These are phyloP conservation scores for Ophiostoma sp. DNA, from an alignment of 2,329 filamentous ascomycete genomes.

Conservation along the genomic window DNA sequence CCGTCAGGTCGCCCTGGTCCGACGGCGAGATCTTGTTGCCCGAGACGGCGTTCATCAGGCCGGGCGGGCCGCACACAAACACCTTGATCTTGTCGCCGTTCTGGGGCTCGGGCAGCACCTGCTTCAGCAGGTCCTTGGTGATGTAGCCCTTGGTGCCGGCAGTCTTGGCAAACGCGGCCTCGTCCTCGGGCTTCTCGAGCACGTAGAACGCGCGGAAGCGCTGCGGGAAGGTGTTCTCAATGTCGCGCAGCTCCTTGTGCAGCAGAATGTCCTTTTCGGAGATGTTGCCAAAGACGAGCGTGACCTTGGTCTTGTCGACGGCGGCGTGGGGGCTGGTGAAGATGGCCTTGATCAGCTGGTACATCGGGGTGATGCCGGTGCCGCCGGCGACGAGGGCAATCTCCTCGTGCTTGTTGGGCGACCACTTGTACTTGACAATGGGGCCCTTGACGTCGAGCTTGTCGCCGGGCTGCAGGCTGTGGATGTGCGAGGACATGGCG, in stretches of 20 bases:
- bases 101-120: constrained; percentile 88
- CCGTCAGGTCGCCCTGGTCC: constrained; percentile 87
- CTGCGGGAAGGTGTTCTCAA: constrained; percentile 93
- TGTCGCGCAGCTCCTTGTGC: constrained; percentile 73
- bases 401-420: constrained; percentile 87
- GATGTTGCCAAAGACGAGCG: constrained; percentile 88
- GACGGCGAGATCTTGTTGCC: constrained; percentile 85
- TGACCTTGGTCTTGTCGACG: constrained; percentile 90
- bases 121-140: constrained; percentile 89
- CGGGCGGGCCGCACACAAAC: constrained; percentile 91
- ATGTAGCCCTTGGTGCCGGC: constrained; percentile 79
- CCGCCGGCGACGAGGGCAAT: constrained; percentile 85
- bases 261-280: constrained; percentile 86
- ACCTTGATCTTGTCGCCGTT: constrained; percentile 80
- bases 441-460: constrained; percentile 89
- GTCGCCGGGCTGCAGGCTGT: constrained; percentile 76
- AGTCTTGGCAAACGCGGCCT: constrained; percentile 48
- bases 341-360: constrained; percentile 83
- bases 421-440: constrained; percentile 87
- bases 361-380: constrained; percentile 97
- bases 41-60: constrained; percentile 87
- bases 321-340: constrained; percentile 82
- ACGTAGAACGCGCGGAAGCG: constrained; percentile 95
- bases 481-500: constrained; percentile 85
- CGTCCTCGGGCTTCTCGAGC: constrained; percentile 68